Evolutionary conservation across 352 stramenopile species (phyloP), one percentile per base, ranked within the genome.

Genomic region (Globisporangium abappressorium): DNA sequence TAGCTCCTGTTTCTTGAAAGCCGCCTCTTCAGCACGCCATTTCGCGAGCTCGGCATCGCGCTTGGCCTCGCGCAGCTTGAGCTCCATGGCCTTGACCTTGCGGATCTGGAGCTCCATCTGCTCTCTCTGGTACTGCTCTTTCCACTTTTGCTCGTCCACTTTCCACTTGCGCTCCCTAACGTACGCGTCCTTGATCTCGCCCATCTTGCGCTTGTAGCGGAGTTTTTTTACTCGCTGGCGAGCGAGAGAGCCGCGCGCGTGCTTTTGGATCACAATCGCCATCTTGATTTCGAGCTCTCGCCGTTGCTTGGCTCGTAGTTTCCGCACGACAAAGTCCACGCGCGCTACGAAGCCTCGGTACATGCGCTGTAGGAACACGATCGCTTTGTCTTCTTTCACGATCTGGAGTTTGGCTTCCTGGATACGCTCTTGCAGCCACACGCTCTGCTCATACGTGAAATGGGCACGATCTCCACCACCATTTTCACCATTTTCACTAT

Each of bases 121-220:
- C 62, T 91, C 79, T 0, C 78, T 71, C n/a, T 85, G 70, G 65
- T 80, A 86, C 36, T 81, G 75, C 38, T 91, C 80, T 70, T 84
- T 75, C 70, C 79, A 90, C 46, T 68, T 24, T 20, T 66, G 63
- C 28, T 81, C 72, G 46, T 91, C 77, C 28, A 83, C 73, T 56
- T 91, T 90, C 64, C 74, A 80, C 53, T 72, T 74, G 22, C 79
- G 77, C 61, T 93, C 85, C 9, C 79, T 74, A 22, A 93, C 72
- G 47, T 93, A 90, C 11, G 70, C 72, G 3, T 70, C 71, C 61
- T 90, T 90, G 2, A 89, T 65, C 46, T 83, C 79, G 11, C 80
- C 79, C 1, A 78, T 58, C 20, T 71, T 74, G 18, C 71, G 72
- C 28, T 79, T 73, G 22, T 79, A 71, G 0, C 73, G 67, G 22